Evolutionary conservation across 2,329 filamentous ascomycete genomes (phyloP).

Genomic region (Biscogniauxia marginata): DNA sequence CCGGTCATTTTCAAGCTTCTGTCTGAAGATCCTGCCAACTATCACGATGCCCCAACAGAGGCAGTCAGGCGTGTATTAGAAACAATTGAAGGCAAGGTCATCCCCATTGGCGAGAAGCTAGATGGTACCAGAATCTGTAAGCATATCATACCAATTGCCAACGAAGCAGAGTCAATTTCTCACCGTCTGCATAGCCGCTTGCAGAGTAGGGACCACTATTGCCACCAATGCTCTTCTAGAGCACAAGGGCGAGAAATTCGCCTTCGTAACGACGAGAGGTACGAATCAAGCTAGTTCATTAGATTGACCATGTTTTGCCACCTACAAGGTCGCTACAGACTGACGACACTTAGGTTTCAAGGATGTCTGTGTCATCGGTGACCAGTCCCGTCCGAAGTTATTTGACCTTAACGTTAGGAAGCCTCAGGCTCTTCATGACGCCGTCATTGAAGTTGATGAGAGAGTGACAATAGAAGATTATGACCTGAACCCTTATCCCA

Average conservation of each 20-base stretch:
- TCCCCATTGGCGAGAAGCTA: slow-evolving; percentile 39
- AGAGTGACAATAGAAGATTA: slow-evolving; percentile 23
- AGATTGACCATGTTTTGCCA: background rate
- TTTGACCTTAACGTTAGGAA: slow-evolving; percentile 22
- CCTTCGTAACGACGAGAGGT: slow-evolving; percentile 68
- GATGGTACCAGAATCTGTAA: slow-evolving; percentile 33
- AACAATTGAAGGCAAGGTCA: slow-evolving; percentile 56
- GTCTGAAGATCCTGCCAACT: slow-evolving; percentile 69
- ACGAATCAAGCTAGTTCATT: background rate
- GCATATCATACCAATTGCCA: background rate
- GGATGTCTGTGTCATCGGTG: slow-evolving; percentile 15
- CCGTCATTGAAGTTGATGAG: slow-evolving; percentile 22
- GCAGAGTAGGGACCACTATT: slow-evolving; percentile 74
- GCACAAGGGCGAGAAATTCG: slow-evolving; percentile 68
- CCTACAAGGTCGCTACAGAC: background rate
- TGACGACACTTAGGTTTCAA: background rate
- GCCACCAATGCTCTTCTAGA: slow-evolving; percentile 75
- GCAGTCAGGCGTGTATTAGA: slow-evolving; percentile 68
- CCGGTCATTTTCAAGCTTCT: slow-evolving; percentile 72
- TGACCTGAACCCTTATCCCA: slow-evolving; percentile 10
- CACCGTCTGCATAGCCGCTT: slow-evolving; percentile 53
- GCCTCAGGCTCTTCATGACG: slow-evolving; percentile 17
- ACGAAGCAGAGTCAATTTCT: background rate
- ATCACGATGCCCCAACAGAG: slow-evolving; percentile 69
- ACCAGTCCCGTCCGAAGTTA: slow-evolving; percentile 22